Conservation (phyloP, 2,329 filamentous ascomycete genomes). For the Nothopassalora personata region DNA sequence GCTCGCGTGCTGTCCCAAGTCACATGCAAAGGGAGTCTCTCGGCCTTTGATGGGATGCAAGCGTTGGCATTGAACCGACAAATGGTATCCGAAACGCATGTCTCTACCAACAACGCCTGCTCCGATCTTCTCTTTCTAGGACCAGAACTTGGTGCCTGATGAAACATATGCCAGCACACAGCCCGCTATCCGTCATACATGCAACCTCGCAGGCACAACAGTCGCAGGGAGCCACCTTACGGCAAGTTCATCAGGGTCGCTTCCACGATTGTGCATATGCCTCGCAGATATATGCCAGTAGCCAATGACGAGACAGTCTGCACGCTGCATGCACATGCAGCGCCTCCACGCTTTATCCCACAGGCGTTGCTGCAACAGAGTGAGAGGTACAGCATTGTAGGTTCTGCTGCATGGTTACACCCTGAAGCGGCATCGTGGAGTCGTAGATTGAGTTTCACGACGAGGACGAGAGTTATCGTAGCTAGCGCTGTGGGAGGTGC, state of each 20-base stretch:
- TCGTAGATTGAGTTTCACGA: conserved; percentile 13
- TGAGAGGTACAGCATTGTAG: background rate
- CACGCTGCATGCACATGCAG: background rate
- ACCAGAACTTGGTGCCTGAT: background rate
- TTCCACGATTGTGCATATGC: background rate
- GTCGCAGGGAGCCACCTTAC: background rate
- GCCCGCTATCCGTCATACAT: background rate
- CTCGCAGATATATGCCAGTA: background rate
- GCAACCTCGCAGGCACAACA: background rate
- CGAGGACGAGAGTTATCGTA: conserved; percentile 4
- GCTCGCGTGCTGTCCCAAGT: background rate
- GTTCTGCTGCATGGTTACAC: background rate
- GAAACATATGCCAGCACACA: background rate
- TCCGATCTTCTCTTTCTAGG: background rate
- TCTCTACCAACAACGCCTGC: background rate
- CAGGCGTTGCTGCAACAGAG: background rate
- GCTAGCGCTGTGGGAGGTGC: background rate
- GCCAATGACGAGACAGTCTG: background rate
- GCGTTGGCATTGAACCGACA: background rate
- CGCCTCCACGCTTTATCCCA: background rate
- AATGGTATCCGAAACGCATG: background rate
- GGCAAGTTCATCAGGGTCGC: background rate
- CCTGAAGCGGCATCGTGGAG: background rate
- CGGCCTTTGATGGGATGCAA: background rate
- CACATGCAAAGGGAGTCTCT: background rate